These are phyloP conservation scores for Spongospora subterranea DNA, from an alignment of 208 protist genomes.

Conservation along the genomic window DNA sequence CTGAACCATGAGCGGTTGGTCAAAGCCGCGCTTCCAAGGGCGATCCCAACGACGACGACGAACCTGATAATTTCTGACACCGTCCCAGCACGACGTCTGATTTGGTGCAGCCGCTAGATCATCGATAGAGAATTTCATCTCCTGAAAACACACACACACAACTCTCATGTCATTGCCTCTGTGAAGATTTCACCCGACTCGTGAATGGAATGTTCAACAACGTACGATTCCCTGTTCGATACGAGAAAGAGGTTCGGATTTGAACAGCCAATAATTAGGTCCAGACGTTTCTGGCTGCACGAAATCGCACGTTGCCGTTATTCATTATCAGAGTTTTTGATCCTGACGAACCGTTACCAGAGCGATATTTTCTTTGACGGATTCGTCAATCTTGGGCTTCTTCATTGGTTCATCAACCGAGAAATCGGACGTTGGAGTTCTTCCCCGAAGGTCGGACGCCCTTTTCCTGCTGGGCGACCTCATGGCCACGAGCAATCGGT, in stretches of 20 bases:
- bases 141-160: neutral
- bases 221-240: neutral
- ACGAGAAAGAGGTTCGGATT: neutral
- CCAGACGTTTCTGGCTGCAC: too few species aligned
- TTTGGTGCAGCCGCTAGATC: neutral
- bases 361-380: too few species aligned
- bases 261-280: conserved; percentile 4
- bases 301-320: too few species aligned
- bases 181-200: neutral
- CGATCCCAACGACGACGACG: neutral
- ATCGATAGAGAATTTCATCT: neutral
- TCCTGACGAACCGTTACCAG: too few species aligned
- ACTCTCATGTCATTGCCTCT: neutral
- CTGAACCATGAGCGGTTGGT: neutral
- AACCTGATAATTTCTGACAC: conserved; percentile 57
- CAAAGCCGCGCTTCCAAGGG: neutral
- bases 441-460: too few species aligned
- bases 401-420: too few species aligned
- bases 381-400: too few species aligned
- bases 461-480: too few species aligned
- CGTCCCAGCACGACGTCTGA: conserved; percentile 26
- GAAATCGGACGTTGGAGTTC: too few species aligned
- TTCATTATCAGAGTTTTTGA: too few species aligned
- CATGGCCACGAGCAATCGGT: too few species aligned
- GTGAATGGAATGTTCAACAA: neutral